A percentile compares a stretch with the other conserved stretches of the same genome.
phyloP scores from a whole-genome alignment of 1,284 basidiomycete genomes.

The Sporisorium iseilematis-ciliati region DNA sequence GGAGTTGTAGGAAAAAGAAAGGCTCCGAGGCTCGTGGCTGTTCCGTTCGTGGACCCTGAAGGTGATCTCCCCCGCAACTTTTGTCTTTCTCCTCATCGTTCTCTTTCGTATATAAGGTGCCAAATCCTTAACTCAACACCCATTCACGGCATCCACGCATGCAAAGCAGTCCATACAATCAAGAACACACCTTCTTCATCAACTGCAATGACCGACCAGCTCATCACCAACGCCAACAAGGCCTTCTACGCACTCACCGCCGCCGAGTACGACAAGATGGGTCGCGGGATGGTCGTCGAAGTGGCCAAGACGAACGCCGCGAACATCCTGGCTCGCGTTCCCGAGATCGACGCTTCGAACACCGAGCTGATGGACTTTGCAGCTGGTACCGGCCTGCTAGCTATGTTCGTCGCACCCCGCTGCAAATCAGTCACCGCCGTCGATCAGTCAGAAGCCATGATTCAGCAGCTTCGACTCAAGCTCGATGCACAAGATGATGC shows the following conservation, averaged over 20 bases:
- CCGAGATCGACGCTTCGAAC: slow-evolving; percentile 10
- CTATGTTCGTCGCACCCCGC: slow-evolving; percentile 40
- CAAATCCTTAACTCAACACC: not conserved
- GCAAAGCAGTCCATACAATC: too few species aligned
- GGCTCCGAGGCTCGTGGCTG: slow-evolving; percentile 21
- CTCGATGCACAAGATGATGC: slow-evolving; percentile 22
- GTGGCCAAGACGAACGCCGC: slow-evolving; percentile 37
- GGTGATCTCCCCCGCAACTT: not conserved
- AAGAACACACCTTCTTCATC: not conserved
- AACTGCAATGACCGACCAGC: slow-evolving; percentile 21
- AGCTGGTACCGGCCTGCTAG: slow-evolving; percentile 43
- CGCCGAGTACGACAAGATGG: slow-evolving; percentile 47
- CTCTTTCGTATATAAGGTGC: not conserved
- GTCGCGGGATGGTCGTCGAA: slow-evolving; percentile 33
- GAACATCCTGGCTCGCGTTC: slow-evolving; percentile 42
- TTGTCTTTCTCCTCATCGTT: not conserved
- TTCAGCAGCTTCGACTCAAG: slow-evolving; percentile 39
- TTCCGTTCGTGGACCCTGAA: slow-evolving; percentile 16
- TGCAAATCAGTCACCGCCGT: slow-evolving; percentile 35
- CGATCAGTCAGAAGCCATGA: slow-evolving; percentile 46
- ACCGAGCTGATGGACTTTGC: slow-evolving; percentile 47
- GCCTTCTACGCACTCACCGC: slow-evolving; percentile 49
- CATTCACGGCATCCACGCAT: not conserved
- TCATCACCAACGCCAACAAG: slow-evolving; percentile 43
- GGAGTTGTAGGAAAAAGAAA: slow-evolving; percentile 16